These are phyloP conservation scores for Senecio squalidus DNA, from an alignment of 140 eudicot genomes.

Conservation along the genomic window DNA sequence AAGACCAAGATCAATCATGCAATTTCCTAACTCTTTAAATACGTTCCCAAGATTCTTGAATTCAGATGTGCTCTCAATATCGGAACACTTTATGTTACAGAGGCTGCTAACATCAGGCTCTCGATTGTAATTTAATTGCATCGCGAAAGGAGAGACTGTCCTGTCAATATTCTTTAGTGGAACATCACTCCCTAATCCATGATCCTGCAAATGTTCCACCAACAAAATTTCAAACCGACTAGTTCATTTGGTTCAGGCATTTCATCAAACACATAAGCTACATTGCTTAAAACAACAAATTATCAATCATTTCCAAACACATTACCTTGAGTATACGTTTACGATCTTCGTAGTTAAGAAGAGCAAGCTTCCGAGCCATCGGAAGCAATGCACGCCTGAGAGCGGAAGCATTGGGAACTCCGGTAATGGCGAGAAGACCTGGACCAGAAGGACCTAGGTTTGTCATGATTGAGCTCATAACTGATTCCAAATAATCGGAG, in stretches of 20 bases:
- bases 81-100: constrained; percentile 3
- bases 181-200: constrained; percentile 90
- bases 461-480: constrained; percentile 43
- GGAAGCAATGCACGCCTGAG: constrained; percentile 61
- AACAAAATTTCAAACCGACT: not conserved
- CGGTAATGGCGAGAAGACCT: constrained; percentile 64
- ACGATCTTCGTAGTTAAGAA: constrained; percentile 55
- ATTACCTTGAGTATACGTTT: constrained; percentile 69
- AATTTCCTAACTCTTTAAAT: constrained; percentile 64
- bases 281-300: not conserved
- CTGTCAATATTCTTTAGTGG: constrained; percentile 70
- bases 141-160: constrained; percentile 77
- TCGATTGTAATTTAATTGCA: constrained; percentile 61
- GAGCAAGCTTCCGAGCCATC: constrained; percentile 75
- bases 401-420: constrained; percentile 43
- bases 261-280: constrained; percentile 16
- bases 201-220: constrained; percentile 45
- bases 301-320: not conserved
- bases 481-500: constrained; percentile 32
- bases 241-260: constrained; percentile 1
- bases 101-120: constrained; percentile 12
- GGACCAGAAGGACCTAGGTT: constrained; percentile 83
- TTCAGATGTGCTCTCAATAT: constrained; percentile 15
- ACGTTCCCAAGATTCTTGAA: constrained; percentile 47
- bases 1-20: constrained; percentile 86